Percentiles rank a stretch among this genome's conserved stretches.
phyloP scores from a whole-genome alignment of 2,329 filamentous ascomycete species.

The Scedosporium minutisporum region DNA sequence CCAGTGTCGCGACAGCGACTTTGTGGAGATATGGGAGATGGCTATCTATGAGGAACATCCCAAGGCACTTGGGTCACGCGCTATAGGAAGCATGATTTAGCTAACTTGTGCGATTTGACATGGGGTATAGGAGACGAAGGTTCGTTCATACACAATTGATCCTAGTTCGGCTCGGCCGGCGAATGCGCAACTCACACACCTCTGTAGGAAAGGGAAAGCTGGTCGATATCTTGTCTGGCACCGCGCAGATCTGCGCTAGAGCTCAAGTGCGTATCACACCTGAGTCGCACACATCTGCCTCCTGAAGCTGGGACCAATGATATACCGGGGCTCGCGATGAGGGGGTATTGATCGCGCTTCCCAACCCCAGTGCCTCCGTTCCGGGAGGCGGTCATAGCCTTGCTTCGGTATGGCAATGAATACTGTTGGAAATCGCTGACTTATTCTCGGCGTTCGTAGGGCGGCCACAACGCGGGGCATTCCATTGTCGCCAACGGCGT shows the following conservation, averaged over 20 bases:
- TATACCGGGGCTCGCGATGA: background rate
- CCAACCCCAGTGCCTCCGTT: background rate
- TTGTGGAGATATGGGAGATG: background rate
- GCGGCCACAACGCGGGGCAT: slow-evolving; percentile 10
- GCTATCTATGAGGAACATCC: background rate
- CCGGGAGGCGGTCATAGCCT: background rate
- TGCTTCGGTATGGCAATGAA: background rate
- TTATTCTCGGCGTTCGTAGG: slow-evolving; percentile 1
- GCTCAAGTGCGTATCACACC: slow-evolving; percentile 3
- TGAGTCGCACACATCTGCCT: background rate
- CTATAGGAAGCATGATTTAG: background rate
- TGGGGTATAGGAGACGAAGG: slow-evolving; percentile 5
- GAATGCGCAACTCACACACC: background rate
- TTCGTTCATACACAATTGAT: background rate
- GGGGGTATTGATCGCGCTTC: background rate
- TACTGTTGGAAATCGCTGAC: background rate
- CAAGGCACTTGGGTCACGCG: background rate
- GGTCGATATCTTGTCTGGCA: slow-evolving; percentile 5
- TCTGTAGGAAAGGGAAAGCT: slow-evolving; percentile 7
- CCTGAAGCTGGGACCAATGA: background rate
- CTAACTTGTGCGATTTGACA: background rate
- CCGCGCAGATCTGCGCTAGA: slow-evolving; percentile 7
- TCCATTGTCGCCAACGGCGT: slow-evolving; percentile 10
- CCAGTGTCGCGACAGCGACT: background rate
- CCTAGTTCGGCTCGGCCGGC: background rate